A percentile compares a stretch with the other conserved stretches of the same genome.
Conservation (phyloP, 2,329 filamentous ascomycete genomes). For the Emmonsia crescens region DNA sequence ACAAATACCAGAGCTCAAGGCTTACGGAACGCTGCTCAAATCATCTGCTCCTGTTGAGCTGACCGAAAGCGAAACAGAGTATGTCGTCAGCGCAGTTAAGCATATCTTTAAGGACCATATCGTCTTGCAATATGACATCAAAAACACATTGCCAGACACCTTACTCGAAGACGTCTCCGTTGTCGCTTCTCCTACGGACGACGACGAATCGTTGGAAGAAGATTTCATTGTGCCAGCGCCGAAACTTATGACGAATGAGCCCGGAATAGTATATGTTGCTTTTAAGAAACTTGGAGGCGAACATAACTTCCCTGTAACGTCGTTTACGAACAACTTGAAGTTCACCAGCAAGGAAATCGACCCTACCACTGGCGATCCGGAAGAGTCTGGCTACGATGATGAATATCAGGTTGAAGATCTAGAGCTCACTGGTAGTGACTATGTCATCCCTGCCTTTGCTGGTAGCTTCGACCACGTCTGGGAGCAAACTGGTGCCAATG, state of each 20-base stretch:
- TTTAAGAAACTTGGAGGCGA: conserved; percentile 77
- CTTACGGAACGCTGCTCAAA: conserved; percentile 84
- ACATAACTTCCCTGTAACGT: conserved; percentile 58
- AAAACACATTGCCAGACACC: conserved; percentile 88
- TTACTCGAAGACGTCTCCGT: conserved; percentile 84
- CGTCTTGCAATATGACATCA: conserved; percentile 92
- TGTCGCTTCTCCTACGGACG: conserved; percentile 65
- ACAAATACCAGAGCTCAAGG: conserved; percentile 80
- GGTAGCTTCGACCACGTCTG: conserved; percentile 93
- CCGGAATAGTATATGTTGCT: conserved; percentile 87
- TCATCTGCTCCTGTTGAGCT: conserved; percentile 78
- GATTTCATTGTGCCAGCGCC: conserved; percentile 88
- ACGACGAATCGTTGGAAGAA: conserved; percentile 66
- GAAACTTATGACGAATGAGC: conserved; percentile 70
- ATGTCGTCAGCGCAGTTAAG: conserved; percentile 87
- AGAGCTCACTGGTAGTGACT: conserved; percentile 83
- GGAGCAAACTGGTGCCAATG: conserved; percentile 82
- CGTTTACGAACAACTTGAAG: conserved; percentile 86
- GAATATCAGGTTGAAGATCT: conserved; percentile 96
- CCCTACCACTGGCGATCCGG: conserved; percentile 81
- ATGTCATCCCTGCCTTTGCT: conserved; percentile 84
- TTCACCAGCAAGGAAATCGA: conserved; percentile 98
- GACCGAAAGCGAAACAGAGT: conserved; percentile 94
- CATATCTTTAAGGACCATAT: conserved; percentile 97
- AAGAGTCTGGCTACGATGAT: conserved; percentile 88